Evolutionary conservation across 768 basidiomycete species (phyloP).

Genomic region (Piloderma croceum): DNA sequence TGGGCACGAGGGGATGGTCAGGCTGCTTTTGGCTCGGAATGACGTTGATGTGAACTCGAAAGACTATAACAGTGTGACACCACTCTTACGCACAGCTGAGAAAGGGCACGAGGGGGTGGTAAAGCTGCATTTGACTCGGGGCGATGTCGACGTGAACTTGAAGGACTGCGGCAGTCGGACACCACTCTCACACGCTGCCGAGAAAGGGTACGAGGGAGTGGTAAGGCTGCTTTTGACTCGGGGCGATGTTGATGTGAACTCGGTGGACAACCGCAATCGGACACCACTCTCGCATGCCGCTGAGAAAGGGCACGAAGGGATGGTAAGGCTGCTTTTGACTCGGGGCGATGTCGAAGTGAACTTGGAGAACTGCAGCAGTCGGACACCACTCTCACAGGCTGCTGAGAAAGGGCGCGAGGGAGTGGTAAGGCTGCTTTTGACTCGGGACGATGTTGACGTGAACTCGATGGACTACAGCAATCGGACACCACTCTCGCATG

Average conservation of each 20-base stretch:
- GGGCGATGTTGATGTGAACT: constrained; percentile 6
- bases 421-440: constrained; percentile 5
- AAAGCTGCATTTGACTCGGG: constrained; percentile 1
- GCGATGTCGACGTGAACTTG: constrained; percentile 3
- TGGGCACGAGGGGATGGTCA: constrained; percentile 7
- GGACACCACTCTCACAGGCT: constrained; percentile 7
- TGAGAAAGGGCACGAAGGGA: constrained; percentile 4
- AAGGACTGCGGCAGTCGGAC: not conserved
- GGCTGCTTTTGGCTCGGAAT: constrained; percentile 3
- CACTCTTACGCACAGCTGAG: constrained; percentile 4
- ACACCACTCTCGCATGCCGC: constrained; percentile 7
- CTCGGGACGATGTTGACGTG: constrained; percentile 4
- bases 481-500: constrained; percentile 5
- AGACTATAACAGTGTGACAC: constrained; percentile 2
- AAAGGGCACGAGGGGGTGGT: constrained; percentile 7
- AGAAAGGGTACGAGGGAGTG: constrained; percentile 5
- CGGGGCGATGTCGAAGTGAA: constrained; percentile 2
- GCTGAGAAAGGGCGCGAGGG: constrained; percentile 7
- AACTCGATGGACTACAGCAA: constrained; percentile 3
- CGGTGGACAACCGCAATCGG: constrained; percentile 1
- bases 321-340: constrained; percentile 5
- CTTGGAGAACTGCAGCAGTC: constrained; percentile 1
- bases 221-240: constrained; percentile 5
- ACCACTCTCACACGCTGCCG: constrained; percentile 7
- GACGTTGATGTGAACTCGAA: constrained; percentile 7